phyloP scores from a whole-genome alignment of 1,284 basidiomycete species.

The Salmacisia buchloeana region DNA sequence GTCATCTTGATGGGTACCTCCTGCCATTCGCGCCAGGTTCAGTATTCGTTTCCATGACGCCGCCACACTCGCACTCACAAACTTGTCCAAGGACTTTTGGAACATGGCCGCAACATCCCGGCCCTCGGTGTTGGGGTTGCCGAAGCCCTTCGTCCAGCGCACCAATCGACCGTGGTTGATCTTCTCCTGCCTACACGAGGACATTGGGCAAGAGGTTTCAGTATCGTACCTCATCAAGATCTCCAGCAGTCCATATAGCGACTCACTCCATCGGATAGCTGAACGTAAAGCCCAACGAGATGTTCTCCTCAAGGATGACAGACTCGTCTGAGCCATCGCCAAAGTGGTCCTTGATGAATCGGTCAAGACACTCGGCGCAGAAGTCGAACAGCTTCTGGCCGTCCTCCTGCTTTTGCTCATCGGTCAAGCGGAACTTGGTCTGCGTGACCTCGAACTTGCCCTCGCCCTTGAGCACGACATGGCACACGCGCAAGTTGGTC shows the following conservation, averaged over 20 bases:
- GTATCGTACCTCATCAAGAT: background rate
- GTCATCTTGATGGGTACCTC: slow-evolving; percentile 46
- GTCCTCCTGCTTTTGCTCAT: slow-evolving; percentile 98
- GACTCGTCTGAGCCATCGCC: slow-evolving; percentile 55
- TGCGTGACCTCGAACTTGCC: slow-evolving; percentile 98
- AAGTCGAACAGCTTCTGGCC: slow-evolving; percentile 93
- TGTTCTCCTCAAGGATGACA: slow-evolving; percentile 64
- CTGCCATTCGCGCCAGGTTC: no score
- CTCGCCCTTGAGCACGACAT: slow-evolving; percentile 81
- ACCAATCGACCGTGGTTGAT: slow-evolving; percentile 94
- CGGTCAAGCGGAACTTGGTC: slow-evolving; percentile 90
- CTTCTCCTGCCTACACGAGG: slow-evolving; percentile 61
- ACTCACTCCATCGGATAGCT: slow-evolving; percentile 48
- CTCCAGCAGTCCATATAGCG: background rate
- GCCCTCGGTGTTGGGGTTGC: slow-evolving; percentile 84
- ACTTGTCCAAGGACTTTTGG: slow-evolving; percentile 69
- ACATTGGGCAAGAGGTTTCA: slow-evolving; percentile 11
- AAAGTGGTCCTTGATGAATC: slow-evolving; percentile 76
- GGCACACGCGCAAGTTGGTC: slow-evolving; percentile 94
- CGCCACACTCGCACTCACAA: no score
- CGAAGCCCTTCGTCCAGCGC: slow-evolving; percentile 98
- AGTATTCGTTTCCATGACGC: no score
- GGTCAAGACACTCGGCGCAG: slow-evolving; percentile 86
- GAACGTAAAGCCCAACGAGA: slow-evolving; percentile 90
- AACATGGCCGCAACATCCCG: slow-evolving; percentile 90